These are phyloP conservation scores for Fraxinus ornus DNA, from an alignment of 305 asterid genomes.

Conservation along the genomic window DNA sequence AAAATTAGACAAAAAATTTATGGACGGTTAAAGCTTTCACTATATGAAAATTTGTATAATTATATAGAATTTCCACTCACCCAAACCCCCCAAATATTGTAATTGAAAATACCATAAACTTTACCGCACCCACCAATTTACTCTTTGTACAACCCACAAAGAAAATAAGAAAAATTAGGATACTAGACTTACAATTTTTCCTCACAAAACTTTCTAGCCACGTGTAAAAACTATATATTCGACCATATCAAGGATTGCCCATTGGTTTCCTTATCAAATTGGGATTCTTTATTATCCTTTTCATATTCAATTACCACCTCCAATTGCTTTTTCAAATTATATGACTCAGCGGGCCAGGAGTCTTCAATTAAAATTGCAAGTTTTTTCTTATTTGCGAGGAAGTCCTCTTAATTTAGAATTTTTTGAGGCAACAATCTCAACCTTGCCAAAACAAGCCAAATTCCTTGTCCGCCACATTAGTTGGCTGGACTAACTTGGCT, in stretches of 20 bases:
- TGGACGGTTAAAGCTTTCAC: not conserved
- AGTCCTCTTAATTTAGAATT: not conserved
- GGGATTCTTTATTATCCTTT: not conserved
- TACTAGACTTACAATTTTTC: not conserved
- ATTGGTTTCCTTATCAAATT: not conserved
- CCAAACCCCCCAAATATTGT: not conserved
- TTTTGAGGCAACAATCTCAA: not conserved
- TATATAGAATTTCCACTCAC: not conserved
- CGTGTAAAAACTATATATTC: not conserved
- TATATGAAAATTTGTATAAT: not conserved
- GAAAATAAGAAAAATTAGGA: not conserved
- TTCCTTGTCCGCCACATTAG: not conserved
- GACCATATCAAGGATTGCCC: not conserved
- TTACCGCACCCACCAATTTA: not conserved
- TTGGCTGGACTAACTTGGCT: not conserved
- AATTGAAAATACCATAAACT: not conserved
- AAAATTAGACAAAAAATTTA: not conserved
- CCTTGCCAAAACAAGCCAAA: not conserved
- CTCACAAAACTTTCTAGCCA: not conserved
- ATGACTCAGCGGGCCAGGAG: not conserved
- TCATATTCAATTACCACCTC: not conserved
- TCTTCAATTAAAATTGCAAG: not conserved
- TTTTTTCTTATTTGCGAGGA: not conserved
- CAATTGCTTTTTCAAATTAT: not conserved
- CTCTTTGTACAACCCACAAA: not conserved